Evolutionary conservation across 345 rosid genomes (phyloP).

Genomic region (Arabidopsis thaliana): DNA sequence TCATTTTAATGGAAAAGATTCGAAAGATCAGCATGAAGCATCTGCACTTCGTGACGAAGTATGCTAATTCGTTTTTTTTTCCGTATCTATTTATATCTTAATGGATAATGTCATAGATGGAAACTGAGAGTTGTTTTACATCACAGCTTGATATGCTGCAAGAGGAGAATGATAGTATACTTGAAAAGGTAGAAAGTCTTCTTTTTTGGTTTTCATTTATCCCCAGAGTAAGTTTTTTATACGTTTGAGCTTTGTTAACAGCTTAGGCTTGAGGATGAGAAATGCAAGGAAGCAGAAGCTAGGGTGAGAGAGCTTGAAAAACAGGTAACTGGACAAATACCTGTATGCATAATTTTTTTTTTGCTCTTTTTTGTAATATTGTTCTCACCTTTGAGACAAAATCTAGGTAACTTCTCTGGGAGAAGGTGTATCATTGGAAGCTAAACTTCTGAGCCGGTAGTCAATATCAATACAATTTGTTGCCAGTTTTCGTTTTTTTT

Average conservation of each 20-base stretch:
- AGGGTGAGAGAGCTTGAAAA: constrained; percentile 97
- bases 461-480: constrained; percentile 14
- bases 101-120: background rate
- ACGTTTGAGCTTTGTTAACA: constrained; percentile 47
- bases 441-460: constrained; percentile 90
- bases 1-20: constrained; percentile 51
- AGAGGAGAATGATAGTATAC: constrained; percentile 81
- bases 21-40: constrained; percentile 74
- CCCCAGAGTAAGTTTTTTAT: background rate
- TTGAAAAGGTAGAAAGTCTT: constrained; percentile 60
- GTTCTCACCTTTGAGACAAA: constrained; percentile 32
- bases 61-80: constrained; percentile 25
- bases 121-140: constrained; percentile 27
- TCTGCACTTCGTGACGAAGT: constrained; percentile 98
- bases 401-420: constrained; percentile 88
- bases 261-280: constrained; percentile 92
- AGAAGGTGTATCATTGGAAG: constrained; percentile 96
- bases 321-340: constrained; percentile 58
- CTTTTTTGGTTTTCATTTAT: constrained; percentile 7
- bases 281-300: constrained; percentile 84
- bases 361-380: constrained; percentile 12
- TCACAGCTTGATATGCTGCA: constrained; percentile 90
- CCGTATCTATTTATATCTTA: background rate
- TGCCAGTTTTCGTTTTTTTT: background rate
- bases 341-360: constrained; percentile 11